These are phyloP conservation scores for Chlorella sp. DNA, from an alignment of 139 green algal species.

Conservation along the genomic window DNA sequence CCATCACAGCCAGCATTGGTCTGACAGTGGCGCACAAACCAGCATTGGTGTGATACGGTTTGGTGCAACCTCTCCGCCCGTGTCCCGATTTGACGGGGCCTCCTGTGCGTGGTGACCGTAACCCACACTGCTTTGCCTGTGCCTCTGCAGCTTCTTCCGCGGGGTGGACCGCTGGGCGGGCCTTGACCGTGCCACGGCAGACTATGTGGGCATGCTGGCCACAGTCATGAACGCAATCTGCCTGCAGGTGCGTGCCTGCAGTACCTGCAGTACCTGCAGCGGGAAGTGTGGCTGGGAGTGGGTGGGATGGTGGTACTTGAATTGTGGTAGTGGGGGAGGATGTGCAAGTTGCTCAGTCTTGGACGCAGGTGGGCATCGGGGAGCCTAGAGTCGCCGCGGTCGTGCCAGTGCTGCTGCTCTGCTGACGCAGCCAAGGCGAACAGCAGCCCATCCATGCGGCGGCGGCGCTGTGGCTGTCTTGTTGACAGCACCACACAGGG, in stretches of 20 bases:
- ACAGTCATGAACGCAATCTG: slow-evolving; percentile 98
- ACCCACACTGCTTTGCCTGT: neutral
- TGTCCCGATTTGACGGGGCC: too few species aligned
- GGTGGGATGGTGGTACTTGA: too few species aligned
- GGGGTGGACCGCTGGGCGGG: slow-evolving; percentile 80
- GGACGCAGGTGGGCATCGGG: slow-evolving; percentile 38
- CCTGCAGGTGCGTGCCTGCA: slow-evolving; percentile 70
- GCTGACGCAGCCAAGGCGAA: neutral
- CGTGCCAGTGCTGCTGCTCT: neutral
- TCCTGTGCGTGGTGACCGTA: too few species aligned
- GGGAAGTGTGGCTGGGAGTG: slow-evolving; percentile 9
- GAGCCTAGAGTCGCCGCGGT: too few species aligned
- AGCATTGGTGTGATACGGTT: neutral
- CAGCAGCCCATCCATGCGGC: neutral
- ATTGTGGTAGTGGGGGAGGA: slow-evolving; percentile 69
- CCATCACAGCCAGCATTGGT: neutral
- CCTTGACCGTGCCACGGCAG: slow-evolving; percentile 92
- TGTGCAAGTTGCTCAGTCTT: too few species aligned
- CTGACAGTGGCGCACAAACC: neutral
- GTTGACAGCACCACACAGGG: too few species aligned
- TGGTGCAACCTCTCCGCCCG: too few species aligned
- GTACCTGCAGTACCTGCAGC: neutral
- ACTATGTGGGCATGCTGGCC: slow-evolving; percentile 99
- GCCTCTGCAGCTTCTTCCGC: slow-evolving; percentile 84
- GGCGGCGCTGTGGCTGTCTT: too few species aligned